These are phyloP conservation scores for Mycena galopus DNA, from an alignment of 768 basidiomycete species.

Conservation along the genomic window DNA sequence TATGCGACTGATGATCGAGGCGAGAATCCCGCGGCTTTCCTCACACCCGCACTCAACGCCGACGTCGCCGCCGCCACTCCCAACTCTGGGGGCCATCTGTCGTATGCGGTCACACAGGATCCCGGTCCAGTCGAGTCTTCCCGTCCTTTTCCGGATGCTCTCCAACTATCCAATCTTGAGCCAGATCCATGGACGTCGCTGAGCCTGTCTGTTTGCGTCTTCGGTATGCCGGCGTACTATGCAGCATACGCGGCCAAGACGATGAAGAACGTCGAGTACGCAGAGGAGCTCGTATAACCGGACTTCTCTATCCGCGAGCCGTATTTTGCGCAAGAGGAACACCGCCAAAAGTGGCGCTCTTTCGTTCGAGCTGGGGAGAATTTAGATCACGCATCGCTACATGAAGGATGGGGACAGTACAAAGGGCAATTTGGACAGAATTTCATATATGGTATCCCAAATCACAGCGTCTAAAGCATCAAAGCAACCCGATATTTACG, in stretches of 20 bases:
- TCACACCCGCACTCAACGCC: no score
- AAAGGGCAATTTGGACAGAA: slow-evolving; percentile 33
- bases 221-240: slow-evolving; percentile 30
- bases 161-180: not conserved
- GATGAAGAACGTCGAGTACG: slow-evolving; percentile 17
- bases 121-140: no score
- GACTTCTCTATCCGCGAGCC: slow-evolving; percentile 33
- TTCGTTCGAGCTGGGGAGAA: not conserved
- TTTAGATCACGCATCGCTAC: not conserved
- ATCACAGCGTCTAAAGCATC: not conserved
- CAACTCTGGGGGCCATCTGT: no score
- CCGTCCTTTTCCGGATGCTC: no score
- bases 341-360: slow-evolving; percentile 21
- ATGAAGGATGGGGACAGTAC: slow-evolving; percentile 26
- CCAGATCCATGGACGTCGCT: slow-evolving; percentile 23
- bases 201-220: slow-evolving; percentile 18
- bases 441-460: slow-evolving; percentile 11
- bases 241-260: slow-evolving; percentile 24
- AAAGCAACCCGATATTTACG: no score
- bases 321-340: slow-evolving; percentile 23
- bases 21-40: no score
- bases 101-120: no score
- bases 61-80: no score
- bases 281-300: slow-evolving; percentile 33
- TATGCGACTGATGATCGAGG: no score